Conservation (phyloP, 2,329 filamentous ascomycete species). For the Fusarium sp. region DNA sequence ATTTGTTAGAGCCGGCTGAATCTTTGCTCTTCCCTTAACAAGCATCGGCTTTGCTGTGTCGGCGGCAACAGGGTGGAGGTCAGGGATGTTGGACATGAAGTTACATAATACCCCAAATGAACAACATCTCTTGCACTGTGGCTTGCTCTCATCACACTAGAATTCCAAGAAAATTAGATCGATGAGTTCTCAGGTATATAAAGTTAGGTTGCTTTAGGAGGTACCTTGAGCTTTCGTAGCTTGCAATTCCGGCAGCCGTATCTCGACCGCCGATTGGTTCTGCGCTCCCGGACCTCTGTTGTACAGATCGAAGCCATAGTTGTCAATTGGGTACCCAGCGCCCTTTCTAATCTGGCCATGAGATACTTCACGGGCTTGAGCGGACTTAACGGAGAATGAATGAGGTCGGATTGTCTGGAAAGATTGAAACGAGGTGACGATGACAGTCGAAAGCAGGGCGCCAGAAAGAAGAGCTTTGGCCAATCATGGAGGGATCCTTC, state of each 20-base stretch:
- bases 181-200: background rate
- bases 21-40: constrained; percentile 25
- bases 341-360: fast-evolving
- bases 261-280: constrained; percentile 51
- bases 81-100: constrained; percentile 49
- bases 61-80: constrained; percentile 51
- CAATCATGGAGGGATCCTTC: background rate
- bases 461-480: background rate
- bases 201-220: background rate
- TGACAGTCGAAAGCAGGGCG: background rate
- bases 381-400: background rate
- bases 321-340: background rate
- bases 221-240: constrained; percentile 61
- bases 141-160: constrained; percentile 61
- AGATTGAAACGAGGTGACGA: background rate
- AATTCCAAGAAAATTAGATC: background rate
- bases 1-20: constrained; percentile 42
- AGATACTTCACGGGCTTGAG: background rate
- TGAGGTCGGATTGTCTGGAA: background rate
- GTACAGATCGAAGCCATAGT: constrained; percentile 1
- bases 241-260: constrained; percentile 64
- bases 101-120: constrained; percentile 60
- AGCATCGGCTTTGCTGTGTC: constrained; percentile 35
- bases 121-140: constrained; percentile 55
- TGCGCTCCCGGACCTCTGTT: background rate